phyloP scores from a whole-genome alignment of 1,284 basidiomycete genomes.

The Cryptococcus sp. region DNA sequence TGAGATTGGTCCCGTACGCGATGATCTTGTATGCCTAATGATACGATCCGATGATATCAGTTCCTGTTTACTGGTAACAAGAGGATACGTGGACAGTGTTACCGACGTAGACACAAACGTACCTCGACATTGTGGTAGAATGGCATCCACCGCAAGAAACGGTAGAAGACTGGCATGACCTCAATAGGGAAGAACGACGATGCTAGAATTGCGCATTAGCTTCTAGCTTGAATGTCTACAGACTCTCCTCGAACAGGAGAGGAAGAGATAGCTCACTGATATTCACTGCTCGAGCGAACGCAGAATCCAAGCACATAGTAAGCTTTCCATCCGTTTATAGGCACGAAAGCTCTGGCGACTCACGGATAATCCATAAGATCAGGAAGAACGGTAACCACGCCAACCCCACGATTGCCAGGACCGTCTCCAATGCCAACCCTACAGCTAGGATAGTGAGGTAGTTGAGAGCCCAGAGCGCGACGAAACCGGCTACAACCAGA shows the following conservation, averaged over 20 bases:
- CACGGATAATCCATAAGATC: conserved; percentile 42
- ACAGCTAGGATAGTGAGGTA: conserved; percentile 40
- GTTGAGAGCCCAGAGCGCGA: conserved; percentile 47
- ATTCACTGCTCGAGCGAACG: conserved; percentile 23
- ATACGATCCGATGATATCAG: background rate
- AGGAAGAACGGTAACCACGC: conserved; percentile 44
- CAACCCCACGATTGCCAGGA: conserved; percentile 35
- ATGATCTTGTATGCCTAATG: conserved; percentile 43
- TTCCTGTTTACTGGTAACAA: background rate
- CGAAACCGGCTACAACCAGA: conserved; percentile 35
- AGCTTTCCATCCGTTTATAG: background rate
- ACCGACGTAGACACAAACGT: background rate
- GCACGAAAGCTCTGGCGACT: conserved; percentile 5
- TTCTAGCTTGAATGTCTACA: background rate
- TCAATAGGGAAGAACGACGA: conserved; percentile 44
- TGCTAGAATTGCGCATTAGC: conserved; percentile 19
- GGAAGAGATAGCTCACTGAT: conserved; percentile 27
- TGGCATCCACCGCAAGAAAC: conserved; percentile 37
- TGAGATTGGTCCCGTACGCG: conserved; percentile 36
- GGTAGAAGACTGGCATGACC: conserved; percentile 42
- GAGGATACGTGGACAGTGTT: background rate
- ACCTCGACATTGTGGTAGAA: conserved; percentile 41
- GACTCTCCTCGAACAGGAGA: too few species aligned
- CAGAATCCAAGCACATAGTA: background rate
- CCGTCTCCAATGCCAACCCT: conserved; percentile 46